phyloP scores from a whole-genome alignment of 2,329 filamentous ascomycete genomes.

The Ceratocystiopsis sp. region DNA sequence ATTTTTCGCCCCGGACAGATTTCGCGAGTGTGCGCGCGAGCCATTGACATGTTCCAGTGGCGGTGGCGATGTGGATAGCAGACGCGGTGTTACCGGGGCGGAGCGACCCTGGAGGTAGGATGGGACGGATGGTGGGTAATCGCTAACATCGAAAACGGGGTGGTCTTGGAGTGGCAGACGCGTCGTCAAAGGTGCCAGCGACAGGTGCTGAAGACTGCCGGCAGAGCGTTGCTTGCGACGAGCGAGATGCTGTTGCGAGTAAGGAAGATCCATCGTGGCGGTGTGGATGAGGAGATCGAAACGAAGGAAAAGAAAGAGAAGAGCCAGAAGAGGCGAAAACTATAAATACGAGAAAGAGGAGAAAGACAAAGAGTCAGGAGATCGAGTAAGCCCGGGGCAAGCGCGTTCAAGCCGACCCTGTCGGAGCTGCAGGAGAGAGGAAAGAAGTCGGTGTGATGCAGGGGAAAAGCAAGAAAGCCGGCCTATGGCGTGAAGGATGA shows the following conservation, averaged over 20 bases:
- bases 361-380: neutral
- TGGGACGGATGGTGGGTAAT: constrained; percentile 10
- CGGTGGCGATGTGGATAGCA: constrained; percentile 40
- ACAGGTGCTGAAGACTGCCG: constrained; percentile 41
- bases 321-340: neutral
- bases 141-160: constrained; percentile 19
- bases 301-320: neutral
- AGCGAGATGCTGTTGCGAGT: constrained; percentile 40
- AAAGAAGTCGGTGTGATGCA: too few species aligned
- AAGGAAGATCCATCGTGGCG: constrained; percentile 37
- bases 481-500: too few species aligned
- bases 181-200: constrained; percentile 46
- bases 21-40: constrained; percentile 28
- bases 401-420: too few species aligned
- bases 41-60: constrained; percentile 18
- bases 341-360: neutral
- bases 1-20: constrained; percentile 12
- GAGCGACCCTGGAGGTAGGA: constrained; percentile 47
- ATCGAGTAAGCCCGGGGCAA: too few species aligned
- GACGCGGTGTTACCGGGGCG: constrained; percentile 45
- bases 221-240: constrained; percentile 42
- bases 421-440: too few species aligned
- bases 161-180: constrained; percentile 41
- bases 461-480: too few species aligned
- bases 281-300: neutral